These are phyloP conservation scores for Hyaloscypha variabilis DNA, from an alignment of 495 filamentous ascomycete species.

Conservation along the genomic window DNA sequence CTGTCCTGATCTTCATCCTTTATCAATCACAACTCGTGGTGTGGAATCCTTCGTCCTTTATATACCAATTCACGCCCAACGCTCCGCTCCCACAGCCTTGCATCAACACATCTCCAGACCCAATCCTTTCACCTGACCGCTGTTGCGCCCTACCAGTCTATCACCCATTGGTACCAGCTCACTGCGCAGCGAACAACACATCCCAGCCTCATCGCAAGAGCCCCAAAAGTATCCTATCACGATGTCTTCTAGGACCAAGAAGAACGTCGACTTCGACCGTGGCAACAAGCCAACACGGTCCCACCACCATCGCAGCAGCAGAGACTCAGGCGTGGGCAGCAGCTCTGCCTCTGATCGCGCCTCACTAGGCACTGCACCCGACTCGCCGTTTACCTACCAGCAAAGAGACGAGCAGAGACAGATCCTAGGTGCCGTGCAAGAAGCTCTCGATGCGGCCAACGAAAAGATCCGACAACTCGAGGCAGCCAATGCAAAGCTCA, in stretches of 20 bases:
- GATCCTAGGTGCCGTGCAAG: conserved; percentile 20
- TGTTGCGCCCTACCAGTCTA: conserved; percentile 9
- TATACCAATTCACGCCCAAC: conserved; percentile 2
- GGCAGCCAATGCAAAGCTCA: conserved; percentile 21
- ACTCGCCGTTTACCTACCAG: conserved; percentile 14
- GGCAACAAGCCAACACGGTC: conserved; percentile 56
- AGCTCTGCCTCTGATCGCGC: conserved; percentile 27
- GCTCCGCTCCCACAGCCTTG: conserved; percentile 17
- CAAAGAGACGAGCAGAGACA: conserved; percentile 21
- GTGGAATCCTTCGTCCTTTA: conserved; percentile 14
- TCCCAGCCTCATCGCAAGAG: not conserved
- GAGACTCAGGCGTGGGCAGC: conserved; percentile 29
- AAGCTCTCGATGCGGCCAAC: conserved; percentile 50
- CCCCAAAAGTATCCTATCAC: conserved; percentile 12
- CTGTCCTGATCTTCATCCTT: conserved; percentile 5
- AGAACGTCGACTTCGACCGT: conserved; percentile 33
- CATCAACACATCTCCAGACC: conserved; percentile 5
- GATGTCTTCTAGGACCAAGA: conserved; percentile 26
- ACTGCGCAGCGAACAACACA: conserved; percentile 6
- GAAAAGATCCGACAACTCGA: conserved; percentile 35
- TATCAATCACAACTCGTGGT: conserved; percentile 13
- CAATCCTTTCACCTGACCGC: conserved; percentile 17
- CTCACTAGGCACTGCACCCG: conserved; percentile 20
- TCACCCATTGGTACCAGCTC: conserved; percentile 22
- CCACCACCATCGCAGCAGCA: conserved; percentile 12